Conservation (phyloP, 805 yeast species). For the Ogataea pignaliae region DNA sequence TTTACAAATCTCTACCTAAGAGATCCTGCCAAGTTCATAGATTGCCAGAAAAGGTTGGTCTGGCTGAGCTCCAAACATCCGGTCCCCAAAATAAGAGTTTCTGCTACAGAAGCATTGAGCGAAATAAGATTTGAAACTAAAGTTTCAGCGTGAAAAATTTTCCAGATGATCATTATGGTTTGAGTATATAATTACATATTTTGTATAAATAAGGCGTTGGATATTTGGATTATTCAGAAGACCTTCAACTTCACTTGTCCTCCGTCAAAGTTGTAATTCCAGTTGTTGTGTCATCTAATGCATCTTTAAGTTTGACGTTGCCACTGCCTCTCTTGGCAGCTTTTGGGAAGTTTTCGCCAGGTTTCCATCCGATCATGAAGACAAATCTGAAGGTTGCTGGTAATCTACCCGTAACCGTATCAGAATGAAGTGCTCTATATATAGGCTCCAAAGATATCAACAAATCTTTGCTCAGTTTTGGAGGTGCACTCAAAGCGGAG, state of each 20-base stretch:
- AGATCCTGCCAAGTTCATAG: slow-evolving; percentile 8
- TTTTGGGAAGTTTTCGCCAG: slow-evolving; percentile 61
- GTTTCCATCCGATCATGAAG: slow-evolving; percentile 88
- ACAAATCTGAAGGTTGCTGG: slow-evolving; percentile 79
- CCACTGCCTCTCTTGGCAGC: slow-evolving; percentile 74
- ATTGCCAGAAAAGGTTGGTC: slow-evolving; percentile 17
- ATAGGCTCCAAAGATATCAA: slow-evolving; percentile 74
- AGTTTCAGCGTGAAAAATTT: too few species aligned
- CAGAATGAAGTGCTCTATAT: slow-evolving; percentile 68
- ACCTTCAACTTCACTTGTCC: slow-evolving; percentile 9
- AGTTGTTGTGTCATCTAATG: slow-evolving; percentile 28
- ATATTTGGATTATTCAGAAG: slow-evolving; percentile 1
- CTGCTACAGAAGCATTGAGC: slow-evolving; percentile 18
- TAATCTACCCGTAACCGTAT: slow-evolving; percentile 42
- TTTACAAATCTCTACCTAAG: slow-evolving; percentile 36
- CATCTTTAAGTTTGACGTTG: slow-evolving; percentile 63
- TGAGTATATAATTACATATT: too few species aligned
- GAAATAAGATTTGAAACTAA: slow-evolving; percentile 14
- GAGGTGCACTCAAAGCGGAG: slow-evolving; percentile 38
- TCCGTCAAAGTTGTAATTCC: slow-evolving; percentile 10
- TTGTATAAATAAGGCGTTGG: neutral
- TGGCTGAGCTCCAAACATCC: slow-evolving; percentile 26
- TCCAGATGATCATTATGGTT: too few species aligned
- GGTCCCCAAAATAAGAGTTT: slow-evolving; percentile 9
- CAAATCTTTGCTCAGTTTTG: slow-evolving; percentile 53